phyloP scores from a whole-genome alignment of 2,329 filamentous ascomycete genomes.

The Colletotrichum lentis region DNA sequence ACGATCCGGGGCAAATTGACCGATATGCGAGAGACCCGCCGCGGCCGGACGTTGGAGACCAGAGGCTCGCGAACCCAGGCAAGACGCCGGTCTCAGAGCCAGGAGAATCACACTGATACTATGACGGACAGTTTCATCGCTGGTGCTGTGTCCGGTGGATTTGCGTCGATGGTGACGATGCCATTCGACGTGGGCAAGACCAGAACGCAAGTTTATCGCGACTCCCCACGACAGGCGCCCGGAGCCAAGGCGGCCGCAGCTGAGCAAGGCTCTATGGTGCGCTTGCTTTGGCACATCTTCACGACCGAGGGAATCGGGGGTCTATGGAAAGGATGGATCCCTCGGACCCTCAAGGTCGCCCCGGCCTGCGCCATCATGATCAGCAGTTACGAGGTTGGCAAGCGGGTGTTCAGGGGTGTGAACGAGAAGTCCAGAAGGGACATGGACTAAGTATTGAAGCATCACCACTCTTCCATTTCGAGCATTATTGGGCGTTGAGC shows the following conservation, averaged over 20 bases:
- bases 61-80: slow-evolving; percentile 52
- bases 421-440: slow-evolving; percentile 62
- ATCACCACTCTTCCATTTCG: slow-evolving; percentile 20
- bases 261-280: slow-evolving; percentile 80
- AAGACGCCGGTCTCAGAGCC: slow-evolving; percentile 66
- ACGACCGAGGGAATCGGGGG: slow-evolving; percentile 81
- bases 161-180: slow-evolving; percentile 88
- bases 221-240: slow-evolving; percentile 51
- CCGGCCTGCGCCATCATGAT: slow-evolving; percentile 99
- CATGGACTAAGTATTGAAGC: slow-evolving; percentile 13
- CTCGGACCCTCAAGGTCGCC: slow-evolving; percentile 90
- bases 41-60: slow-evolving; percentile 52
- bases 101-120: slow-evolving; percentile 77
- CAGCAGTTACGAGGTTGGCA: slow-evolving; percentile 95
- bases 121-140: slow-evolving; percentile 90
- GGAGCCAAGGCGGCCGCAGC: slow-evolving; percentile 59
- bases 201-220: slow-evolving; percentile 82
- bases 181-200: slow-evolving; percentile 99
- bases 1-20: slow-evolving; percentile 76
- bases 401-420: slow-evolving; percentile 80
- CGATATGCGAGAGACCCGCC: slow-evolving; percentile 67
- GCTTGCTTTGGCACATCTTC: slow-evolving; percentile 91
- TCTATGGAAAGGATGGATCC: slow-evolving; percentile 90
- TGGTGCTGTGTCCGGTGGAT: slow-evolving; percentile 81
- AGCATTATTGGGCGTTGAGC: slow-evolving; percentile 37